phyloP scores from a whole-genome alignment of 208 protist genomes.

The Trypanosoma melophagium region DNA sequence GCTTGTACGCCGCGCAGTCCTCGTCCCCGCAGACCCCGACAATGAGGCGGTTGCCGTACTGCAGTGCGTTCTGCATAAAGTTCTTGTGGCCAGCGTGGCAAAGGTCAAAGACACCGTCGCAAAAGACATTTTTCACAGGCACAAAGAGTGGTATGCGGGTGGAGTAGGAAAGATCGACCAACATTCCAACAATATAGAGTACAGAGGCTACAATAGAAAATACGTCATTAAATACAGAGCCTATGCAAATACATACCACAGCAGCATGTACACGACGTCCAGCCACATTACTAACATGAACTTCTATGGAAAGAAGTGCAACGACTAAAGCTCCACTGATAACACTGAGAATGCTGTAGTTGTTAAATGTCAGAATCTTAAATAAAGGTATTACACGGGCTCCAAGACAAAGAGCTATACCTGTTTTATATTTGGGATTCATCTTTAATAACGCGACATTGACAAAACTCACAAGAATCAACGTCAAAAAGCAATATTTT shows the following conservation, averaged over 20 bases:
- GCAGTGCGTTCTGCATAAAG: slow-evolving; percentile 82
- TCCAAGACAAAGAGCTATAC: slow-evolving; percentile 63
- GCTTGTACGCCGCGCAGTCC: slow-evolving; percentile 87
- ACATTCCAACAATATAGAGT: slow-evolving; percentile 80
- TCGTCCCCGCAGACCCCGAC: slow-evolving; percentile 92
- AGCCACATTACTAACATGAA: slow-evolving; percentile 87
- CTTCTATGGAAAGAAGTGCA: slow-evolving; percentile 78
- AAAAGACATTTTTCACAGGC: slow-evolving; percentile 89
- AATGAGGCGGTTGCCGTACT: slow-evolving; percentile 88
- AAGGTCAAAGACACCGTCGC: slow-evolving; percentile 92
- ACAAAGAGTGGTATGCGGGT: slow-evolving; percentile 90
- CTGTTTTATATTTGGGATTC: slow-evolving; percentile 62
- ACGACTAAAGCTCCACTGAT: slow-evolving; percentile 87
- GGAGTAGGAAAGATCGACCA: slow-evolving; percentile 86
- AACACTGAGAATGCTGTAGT: slow-evolving; percentile 69
- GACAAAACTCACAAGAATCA: slow-evolving; percentile 58
- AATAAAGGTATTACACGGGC: slow-evolving; percentile 75
- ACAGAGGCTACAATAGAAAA: slow-evolving; percentile 58
- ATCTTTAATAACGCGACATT: slow-evolving; percentile 71
- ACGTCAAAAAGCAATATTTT: slow-evolving; percentile 42
- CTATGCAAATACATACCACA: slow-evolving; percentile 78
- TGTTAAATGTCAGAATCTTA: slow-evolving; percentile 70
- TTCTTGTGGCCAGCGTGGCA: slow-evolving; percentile 91
- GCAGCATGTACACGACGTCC: slow-evolving; percentile 82
- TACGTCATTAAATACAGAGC: slow-evolving; percentile 87